Base-by-base conservation (phyloP, 768 basidiomycete genomes). In the Suillus variegatus region DNA sequence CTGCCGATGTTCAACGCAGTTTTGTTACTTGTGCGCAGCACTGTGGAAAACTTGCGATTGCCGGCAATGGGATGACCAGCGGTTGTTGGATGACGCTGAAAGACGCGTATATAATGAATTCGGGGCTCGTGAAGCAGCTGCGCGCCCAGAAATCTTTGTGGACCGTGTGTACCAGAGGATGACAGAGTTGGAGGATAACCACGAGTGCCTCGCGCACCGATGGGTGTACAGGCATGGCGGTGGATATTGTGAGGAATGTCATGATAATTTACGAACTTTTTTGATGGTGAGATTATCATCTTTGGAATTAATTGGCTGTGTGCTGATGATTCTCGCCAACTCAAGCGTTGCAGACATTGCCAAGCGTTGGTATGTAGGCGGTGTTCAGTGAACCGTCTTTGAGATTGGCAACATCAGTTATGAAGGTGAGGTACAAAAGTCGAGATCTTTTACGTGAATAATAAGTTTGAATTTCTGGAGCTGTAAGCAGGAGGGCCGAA, bases 1-100 rank as follows among this genome's bases (percentile, higher is more conserved):
- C 16, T 90, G 88, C 66, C 79, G 74, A 0, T 80, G 79, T 64
- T 62, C 65, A 10, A 76, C 80, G 0, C 71, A 90, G 67, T 90
- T 90, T 73, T 90, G 89, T 69, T 90, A 91, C 70, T 58, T 87
- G 10, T 92, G 91, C 70, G 85, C 85, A 0, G 81, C 72, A 36
- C 77, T 66, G 12, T 92, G 90, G 90, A 90, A 86, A 75, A 81
- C 75, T 0, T 93, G 90, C 64, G 6, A 2, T 0, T 92, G 90
- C 66, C 77, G 78, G 0, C 87, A 87, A 54, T 91, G 89, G 88
- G 88, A 91, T 8, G 90, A 91, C 64, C 60, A 68, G 0, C 74
- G 78, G 6, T 73, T 85, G 12, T 2, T 74, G 16, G 14, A 66
- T 38, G 73, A 76, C 35, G 74, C 75, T 0, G 65, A 71, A 13